These are phyloP conservation scores for Venustampulla echinocandica DNA, from an alignment of 495 filamentous ascomycete genomes.

Conservation along the genomic window DNA sequence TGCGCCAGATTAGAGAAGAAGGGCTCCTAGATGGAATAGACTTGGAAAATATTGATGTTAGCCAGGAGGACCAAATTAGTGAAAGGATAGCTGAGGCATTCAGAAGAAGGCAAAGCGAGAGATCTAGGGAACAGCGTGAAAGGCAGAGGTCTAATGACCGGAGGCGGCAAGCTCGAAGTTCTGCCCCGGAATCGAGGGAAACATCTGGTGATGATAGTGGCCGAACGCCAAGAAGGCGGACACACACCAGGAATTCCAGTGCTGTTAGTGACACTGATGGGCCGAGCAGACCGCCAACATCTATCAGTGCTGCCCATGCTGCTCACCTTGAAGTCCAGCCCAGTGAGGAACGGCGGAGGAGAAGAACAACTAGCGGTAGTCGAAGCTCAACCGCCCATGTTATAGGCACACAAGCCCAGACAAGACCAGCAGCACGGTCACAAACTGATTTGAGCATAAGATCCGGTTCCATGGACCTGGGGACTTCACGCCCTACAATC, in stretches of 20 bases:
- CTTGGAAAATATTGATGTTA: conserved; percentile 65
- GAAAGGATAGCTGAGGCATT: conserved; percentile 84
- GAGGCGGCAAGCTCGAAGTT: background rate
- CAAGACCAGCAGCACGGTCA: conserved; percentile 42
- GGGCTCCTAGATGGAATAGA: conserved; percentile 80
- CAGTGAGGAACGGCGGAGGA: conserved; percentile 27
- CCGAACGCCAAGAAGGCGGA: conserved; percentile 18
- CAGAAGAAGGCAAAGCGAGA: conserved; percentile 55
- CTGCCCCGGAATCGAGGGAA: conserved; percentile 14
- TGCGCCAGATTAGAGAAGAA: conserved; percentile 81
- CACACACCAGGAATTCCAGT: conserved; percentile 32
- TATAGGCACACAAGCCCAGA: conserved; percentile 29
- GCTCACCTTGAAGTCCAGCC: conserved; percentile 37
- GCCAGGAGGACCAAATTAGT: conserved; percentile 77
- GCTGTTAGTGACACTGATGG: background rate
- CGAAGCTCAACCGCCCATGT: conserved; percentile 37
- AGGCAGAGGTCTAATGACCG: conserved; percentile 32
- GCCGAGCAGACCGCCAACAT: conserved; percentile 36
- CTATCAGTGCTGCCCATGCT: conserved; percentile 22
- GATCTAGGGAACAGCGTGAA: conserved; percentile 24
- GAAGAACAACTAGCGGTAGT: conserved; percentile 30
- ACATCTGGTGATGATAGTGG: conserved; percentile 13
- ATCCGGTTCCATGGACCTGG: conserved; percentile 29
- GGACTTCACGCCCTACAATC: conserved; percentile 21
- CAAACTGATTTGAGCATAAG: conserved; percentile 50